Evolutionary conservation across 208 protist genomes (phyloP), one percentile per base, ranked within the genome.

Genomic region (Leishmania martiniquensis): DNA sequence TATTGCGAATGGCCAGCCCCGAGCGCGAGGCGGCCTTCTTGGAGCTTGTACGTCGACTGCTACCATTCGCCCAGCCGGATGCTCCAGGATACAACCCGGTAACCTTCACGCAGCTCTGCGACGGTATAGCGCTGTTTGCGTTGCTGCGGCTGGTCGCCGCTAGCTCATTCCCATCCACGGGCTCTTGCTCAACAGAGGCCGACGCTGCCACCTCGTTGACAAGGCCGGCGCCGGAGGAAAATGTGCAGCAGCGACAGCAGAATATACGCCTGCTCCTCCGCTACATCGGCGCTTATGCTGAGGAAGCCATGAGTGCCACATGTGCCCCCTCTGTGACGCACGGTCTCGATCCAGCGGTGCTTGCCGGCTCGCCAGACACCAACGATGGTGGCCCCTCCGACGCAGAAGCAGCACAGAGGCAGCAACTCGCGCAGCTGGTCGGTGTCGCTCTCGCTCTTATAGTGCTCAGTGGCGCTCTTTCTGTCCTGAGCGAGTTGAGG

Each of bases 391-490:
- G 34, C 45, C 22, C 77, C 20, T 34, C 75, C 17, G 47, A 9
- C 2, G 59, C 51, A 13, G 51, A 10, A 6, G 54, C 49, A 55
- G 70, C 55, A 42, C 45, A 82, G 63, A 52, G 59, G 6, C 63
- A 44, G 59, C 57, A 77, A 17, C 76, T 84, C 25, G 67, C 72
- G 54, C 73, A 85, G 65, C 67, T 93, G n/a, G 79, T 55, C 4
- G 82, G 86, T 29, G 57, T 91, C 25, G 85, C 90, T 66, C 60
- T 91, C 57, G 86, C 87, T 20, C 87, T 93, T 44, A 73, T 90
- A 17, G 90, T 93, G 65, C 80, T 96, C 29, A 87, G 87, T 66
- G 92, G 92, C 15, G 76, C 84, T 32, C 45, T 68, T 39, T 49
- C 39, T 7, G 73, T 91, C 20, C 29, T 94, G 51, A 59, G 76